Base-by-base conservation (phyloP, 306 rosid genomes). In the Lagenaria siceraria region DNA sequence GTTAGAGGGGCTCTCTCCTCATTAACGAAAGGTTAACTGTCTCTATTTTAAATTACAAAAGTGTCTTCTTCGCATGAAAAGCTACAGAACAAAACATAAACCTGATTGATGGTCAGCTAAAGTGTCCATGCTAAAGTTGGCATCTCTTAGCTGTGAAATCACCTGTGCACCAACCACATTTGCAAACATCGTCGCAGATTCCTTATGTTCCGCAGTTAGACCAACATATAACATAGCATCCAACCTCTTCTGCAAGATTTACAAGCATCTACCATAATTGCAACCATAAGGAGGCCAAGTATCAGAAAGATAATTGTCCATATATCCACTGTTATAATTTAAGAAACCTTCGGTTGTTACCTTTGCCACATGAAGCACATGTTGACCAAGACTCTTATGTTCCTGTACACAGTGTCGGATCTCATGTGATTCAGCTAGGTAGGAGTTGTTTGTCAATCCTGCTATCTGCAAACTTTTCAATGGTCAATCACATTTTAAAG, bases 191-290 rank as follows among this genome's bases (percentile, higher is more conserved):
- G 93, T 87, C 9, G 98, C 99, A 80, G 99, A 96, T 88, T 96
- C 96, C 85, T 84, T 88, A 90, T 96, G 99, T 83, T 96, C 93
- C 84, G 93, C 98, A 51, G 99, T 96, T 80, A 96, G 98, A 85
- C 99, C 99, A 85, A 96, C 99, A 31, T 90, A 96, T 84, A 96
- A 80, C 98, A 96, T 96, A 78, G 82, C 80, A 38, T 88, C 97
- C 83, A 96, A 82, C 84, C 97, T 92, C 85, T 81, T 96, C 99
- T 96, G 92, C 96, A 87, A 84, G 83, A 78, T 80, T 77, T 29
- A 77, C 80, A 85, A 78, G 81, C 77, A 60, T 46, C 78, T 69
- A 75, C 27, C 71, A 63, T 69, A 33, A 81, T 60, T 49, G 65
- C 59, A 78, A 79, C 84, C 79, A 84, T 79, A 71, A 75, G 81